Base-by-base conservation (phyloP, 176 grass and related monocot species). In the Tuctoria greenei region DNA sequence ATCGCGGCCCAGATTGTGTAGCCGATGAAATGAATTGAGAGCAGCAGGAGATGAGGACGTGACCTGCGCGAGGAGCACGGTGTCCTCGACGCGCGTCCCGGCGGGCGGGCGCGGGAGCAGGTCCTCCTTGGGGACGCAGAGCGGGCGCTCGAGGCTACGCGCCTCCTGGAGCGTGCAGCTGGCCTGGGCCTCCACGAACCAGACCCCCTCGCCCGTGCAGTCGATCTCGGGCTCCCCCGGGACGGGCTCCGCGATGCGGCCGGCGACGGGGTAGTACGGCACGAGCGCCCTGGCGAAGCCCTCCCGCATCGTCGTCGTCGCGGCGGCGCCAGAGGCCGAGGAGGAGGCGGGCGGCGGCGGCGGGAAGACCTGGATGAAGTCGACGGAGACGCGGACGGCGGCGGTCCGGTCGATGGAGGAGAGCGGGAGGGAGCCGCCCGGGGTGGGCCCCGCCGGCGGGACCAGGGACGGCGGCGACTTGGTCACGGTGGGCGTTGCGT, bases 191-290 rank as follows among this genome's bases (percentile, higher is more conserved):
- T 95, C 86, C 13, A 95, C 64, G 71, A 95, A 89, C 88, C 88
- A 95, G 37, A 89, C 81, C 6, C 92, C 92, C 34, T 95, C 83
- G 4, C 88, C 80, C 1, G 92, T 89, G 77, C 92, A 95, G 7
- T 88, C 73, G 44, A 91, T 85, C 71, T 84, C 86, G 14, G 83
- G 62, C 63, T 86, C 83, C 46, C 80, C 83, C 1, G 20, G 60
- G n/a, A 34, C 66, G 9, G 79, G 64, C 80, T 87, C 86, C 7
- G 66, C 75, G 51, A 93, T 89, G 75, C 79, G 83, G 16, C 90
- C 90, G 16, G 86, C 80, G 4, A 93, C 61, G 15, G 90, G 90
- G 66, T 89, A 93, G 84, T 93, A 93, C 28, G 58, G 83, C 8
- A 93, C 90, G 20, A 93, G 83, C 51, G 90, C 86, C 67, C 26